Conservation (phyloP, 805 yeast genomes). For the Barnettozyma populi region DNA sequence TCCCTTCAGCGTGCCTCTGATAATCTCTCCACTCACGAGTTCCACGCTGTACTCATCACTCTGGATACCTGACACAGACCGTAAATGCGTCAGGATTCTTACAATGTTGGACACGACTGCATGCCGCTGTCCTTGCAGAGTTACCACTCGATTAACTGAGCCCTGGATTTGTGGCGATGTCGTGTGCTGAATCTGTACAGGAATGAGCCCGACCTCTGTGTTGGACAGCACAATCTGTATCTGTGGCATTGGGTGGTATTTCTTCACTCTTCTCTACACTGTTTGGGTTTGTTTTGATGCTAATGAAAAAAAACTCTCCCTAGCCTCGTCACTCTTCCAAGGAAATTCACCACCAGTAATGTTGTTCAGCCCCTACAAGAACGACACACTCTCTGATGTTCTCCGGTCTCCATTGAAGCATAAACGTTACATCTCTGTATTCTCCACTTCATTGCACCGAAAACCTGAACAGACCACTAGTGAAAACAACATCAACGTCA, state of each 20-base stretch:
- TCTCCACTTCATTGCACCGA: neutral
- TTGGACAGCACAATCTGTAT: conserved; percentile 2
- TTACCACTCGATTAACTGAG: conserved; percentile 4
- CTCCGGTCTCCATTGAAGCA: neutral
- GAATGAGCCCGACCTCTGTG: conserved; percentile 1
- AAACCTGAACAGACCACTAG: neutral
- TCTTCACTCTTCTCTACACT: neutral
- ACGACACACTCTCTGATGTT: neutral
- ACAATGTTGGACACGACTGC: conserved; percentile 1
- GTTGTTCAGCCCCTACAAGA: conserved; percentile 18
- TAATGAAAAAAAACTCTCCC: neutral
- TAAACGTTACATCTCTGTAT: neutral
- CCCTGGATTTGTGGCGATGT: conserved; percentile 3
- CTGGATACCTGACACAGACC: neutral
- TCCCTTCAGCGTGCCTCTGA: neutral
- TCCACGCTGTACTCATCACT: neutral
- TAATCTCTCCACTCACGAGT: neutral
- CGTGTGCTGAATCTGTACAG: neutral
- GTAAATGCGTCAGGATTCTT: conserved; percentile 1
- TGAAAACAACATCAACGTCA: neutral
- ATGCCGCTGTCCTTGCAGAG: neutral
- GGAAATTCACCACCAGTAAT: conserved; percentile 1
- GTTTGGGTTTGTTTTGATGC: neutral
- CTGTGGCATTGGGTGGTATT: neutral
- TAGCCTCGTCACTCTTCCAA: neutral